Conservation (phyloP, 345 rosid species). For the Anacardium occidentale region DNA sequence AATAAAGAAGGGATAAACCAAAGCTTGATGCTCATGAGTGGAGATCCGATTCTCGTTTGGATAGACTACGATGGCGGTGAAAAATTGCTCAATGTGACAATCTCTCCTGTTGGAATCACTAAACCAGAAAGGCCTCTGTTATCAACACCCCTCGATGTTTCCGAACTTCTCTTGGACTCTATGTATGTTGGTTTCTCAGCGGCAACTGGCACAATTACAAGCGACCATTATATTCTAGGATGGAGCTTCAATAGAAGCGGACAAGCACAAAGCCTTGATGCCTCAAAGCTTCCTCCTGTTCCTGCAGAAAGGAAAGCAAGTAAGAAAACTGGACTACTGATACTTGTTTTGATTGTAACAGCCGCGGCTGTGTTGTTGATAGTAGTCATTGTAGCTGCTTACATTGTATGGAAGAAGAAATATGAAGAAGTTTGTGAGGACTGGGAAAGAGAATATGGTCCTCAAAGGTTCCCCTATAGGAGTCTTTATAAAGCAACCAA, state of each 20-base stretch:
- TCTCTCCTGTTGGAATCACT: slow-evolving; percentile 20
- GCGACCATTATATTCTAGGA: slow-evolving; percentile 12
- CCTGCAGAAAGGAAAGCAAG: slow-evolving; percentile 28
- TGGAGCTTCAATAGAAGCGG: slow-evolving; percentile 35
- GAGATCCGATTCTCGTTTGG: slow-evolving; percentile 45
- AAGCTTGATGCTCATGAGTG: slow-evolving; percentile 18
- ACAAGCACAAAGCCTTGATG: slow-evolving; percentile 38
- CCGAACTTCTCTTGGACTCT: slow-evolving; percentile 16
- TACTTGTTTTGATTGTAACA: slow-evolving; percentile 21
- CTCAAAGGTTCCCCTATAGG: slow-evolving; percentile 57
- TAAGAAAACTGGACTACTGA: not conserved
- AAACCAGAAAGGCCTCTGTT: slow-evolving; percentile 41
- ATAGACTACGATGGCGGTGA: slow-evolving; percentile 42
- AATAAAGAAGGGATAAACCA: not conserved
- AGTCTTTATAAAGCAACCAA: slow-evolving; percentile 49
- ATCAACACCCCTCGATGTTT: slow-evolving; percentile 28
- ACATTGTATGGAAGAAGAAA: slow-evolving; percentile 35
- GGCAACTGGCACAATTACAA: not conserved
- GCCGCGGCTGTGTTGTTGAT: slow-evolving; percentile 15
- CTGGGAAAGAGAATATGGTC: slow-evolving; percentile 60
- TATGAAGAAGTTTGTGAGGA: slow-evolving; percentile 62
- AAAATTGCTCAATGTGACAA: slow-evolving; percentile 32
- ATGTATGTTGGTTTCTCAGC: slow-evolving; percentile 32
- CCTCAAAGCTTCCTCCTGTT: slow-evolving; percentile 44
- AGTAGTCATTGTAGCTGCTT: slow-evolving; percentile 25